Base-by-base conservation (phyloP, 2,329 filamentous ascomycete genomes). In the Botrytis elliptica region DNA sequence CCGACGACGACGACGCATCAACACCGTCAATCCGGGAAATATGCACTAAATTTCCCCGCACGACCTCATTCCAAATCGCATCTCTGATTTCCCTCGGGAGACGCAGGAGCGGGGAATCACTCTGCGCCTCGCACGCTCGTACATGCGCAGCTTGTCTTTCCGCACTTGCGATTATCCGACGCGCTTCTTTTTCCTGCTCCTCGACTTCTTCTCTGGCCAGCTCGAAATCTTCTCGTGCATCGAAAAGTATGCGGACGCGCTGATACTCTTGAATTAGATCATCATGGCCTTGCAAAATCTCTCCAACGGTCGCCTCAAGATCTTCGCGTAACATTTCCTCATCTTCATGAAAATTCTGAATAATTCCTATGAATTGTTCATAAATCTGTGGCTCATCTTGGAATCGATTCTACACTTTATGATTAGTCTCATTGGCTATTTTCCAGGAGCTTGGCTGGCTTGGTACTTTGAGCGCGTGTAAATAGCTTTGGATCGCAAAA, bases 41-140 rank as follows among this genome's bases (percentile, higher is more conserved):
- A 62, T 77, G 77, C 22, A 77, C 70, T 9, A 74, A 71, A n/a
- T 76, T 75, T 18, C 62, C 73, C 6, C 22, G 44, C 9, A 73
- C 14, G 4, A 73, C 69, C 18, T 77, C 70, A 4, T 52, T 44
- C 75, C 75, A 77, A 59, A 76, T 78, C 33, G 74, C 69, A 33
- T 77, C 70, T 12, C 76, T 64, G 36, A 78, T 68, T 68, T 76
- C 75, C 25, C 70, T 59, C 16, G 59, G 60, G 25, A 64, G 60
- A 42, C 38, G 7, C 16, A 62, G 36, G 18, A 62, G 5, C 4
- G 22, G 6, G 10, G 73, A 75, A 12, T 25, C 25, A 6, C 73
- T 68, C 70, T 75, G 74, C 16, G 36, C 60, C 38, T 38, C 46
- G 42, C 49, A 71, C 70, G 44, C 55, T 65, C 29, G 42, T 33